Evolutionary conservation across 2,329 filamentous ascomycete genomes (phyloP), one percentile per base, ranked within the genome.

Genomic region (Exophiala viscosa): DNA sequence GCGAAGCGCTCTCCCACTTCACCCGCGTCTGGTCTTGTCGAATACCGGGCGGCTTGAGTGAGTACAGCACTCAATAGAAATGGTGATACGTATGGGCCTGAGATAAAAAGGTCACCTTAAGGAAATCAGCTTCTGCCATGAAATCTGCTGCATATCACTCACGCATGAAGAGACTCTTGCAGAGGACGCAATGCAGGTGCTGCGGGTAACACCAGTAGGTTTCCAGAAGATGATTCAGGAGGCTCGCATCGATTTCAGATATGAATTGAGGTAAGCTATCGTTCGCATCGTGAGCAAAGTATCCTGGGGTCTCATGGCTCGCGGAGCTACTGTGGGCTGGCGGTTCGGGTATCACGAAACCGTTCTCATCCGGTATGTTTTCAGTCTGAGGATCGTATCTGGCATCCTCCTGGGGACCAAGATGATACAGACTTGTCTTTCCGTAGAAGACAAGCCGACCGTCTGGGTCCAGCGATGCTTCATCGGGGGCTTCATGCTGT

Each of bases 91-190:
- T 32, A 49, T 3, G 47, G 47, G 14, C 47, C 47, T n/a, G 39
- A 49, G n/a, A 34, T 38, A 31, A 47, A 42, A 15, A 52, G 28
- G n/a, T 52, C 50, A 13, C 43, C 43, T 45, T 20, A 17, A 5
- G 13, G 8, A 11, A 11, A 31, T 42, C 14, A 46, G 50, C 6
- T 11, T 23, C 13, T n/a, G 17, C n/a, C 20, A 2, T 14, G n/a
- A 73, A 8, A 82, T 76, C 0, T 80, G 82, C 63, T 67, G 67
- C 48, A 74, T 78, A 45, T 77, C 71, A 1, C 83, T 76, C 1
- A 79, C 78, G 55, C 81, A 81, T 3, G 82, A 67, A 2, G 75
- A 1, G 79, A 81, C 55, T 80, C 83, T 60, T 81, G 81, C 0
- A 75, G 76, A 0, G 80, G 80, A 5, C 70, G 65, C 45, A 73